These are phyloP conservation scores for Phalaenopsis hybrid DNA, from an alignment of 116 monocot genomes.

Conservation along the genomic window DNA sequence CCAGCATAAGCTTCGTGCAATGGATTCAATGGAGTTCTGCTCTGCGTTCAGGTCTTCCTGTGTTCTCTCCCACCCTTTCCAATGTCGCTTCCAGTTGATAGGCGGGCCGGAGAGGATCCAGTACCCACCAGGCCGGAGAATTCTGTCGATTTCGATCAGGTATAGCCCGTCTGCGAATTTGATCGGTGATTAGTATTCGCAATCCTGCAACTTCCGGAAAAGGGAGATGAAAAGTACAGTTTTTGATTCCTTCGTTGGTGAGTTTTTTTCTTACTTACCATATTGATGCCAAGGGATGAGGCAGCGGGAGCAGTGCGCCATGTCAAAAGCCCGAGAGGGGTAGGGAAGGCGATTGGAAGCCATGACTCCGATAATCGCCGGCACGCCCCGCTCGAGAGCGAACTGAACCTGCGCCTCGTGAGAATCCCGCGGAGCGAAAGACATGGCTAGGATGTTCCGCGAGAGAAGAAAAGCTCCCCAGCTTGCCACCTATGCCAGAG, in stretches of 20 bases:
- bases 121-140: conserved; percentile 55
- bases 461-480: conserved; percentile 72
- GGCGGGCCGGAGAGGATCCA: conserved; percentile 66
- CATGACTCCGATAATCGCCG: conserved; percentile 69
- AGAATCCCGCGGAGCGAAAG: conserved; percentile 69
- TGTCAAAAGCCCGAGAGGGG: conserved; percentile 67
- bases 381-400: conserved; percentile 75
- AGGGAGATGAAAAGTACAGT: no score
- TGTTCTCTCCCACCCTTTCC: conserved; percentile 45
- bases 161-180: conserved; percentile 33
- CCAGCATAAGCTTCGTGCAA: conserved; percentile 48
- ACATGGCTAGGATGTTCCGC: conserved; percentile 54
- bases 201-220: no score
- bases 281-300: conserved; percentile 76
- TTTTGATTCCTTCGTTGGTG: background rate
- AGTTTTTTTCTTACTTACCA: conserved; percentile 34
- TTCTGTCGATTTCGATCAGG: conserved; percentile 47
- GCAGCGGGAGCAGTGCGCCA: conserved; percentile 88
- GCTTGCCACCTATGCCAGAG: conserved; percentile 53
- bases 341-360: conserved; percentile 70
- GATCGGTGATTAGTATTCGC: no score
- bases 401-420: conserved; percentile 87
- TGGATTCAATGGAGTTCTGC: conserved; percentile 32
- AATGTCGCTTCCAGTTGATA: conserved; percentile 53
- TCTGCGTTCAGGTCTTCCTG: conserved; percentile 31